phyloP scores from a whole-genome alignment of 495 filamentous ascomycete species.

The Apiosordaria backusii region DNA sequence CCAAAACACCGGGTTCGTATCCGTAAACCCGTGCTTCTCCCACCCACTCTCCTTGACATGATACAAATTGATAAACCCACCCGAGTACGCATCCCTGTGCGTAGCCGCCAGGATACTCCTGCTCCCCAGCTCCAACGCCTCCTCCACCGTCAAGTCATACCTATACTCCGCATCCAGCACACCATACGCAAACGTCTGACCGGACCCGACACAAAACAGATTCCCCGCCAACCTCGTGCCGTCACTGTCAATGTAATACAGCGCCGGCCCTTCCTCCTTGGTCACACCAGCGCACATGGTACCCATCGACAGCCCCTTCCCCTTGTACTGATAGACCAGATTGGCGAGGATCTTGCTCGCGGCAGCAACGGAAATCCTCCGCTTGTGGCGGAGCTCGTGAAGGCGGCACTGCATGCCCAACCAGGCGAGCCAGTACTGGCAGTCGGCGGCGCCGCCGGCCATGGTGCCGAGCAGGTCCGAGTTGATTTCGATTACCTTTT shows the following conservation, averaged over 20 bases:
- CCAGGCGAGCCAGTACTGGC: constrained; percentile 99
- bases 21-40: constrained; percentile 96
- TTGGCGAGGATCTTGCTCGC: constrained; percentile 98
- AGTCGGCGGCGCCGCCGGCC: constrained; percentile 98
- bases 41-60: constrained; percentile 98
- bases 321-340: constrained; percentile 96
- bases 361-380: constrained; percentile 93
- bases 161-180: constrained; percentile 92
- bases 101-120: constrained; percentile 95
- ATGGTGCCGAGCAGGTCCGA: constrained; percentile 90
- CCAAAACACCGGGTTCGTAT: constrained; percentile 98
- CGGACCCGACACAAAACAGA: constrained; percentile 95
- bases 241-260: constrained; percentile 99
- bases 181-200: constrained; percentile 98
- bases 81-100: constrained; percentile 95
- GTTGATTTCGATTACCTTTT: constrained; percentile 98
- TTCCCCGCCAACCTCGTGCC: constrained; percentile 90
- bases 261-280: constrained; percentile 88
- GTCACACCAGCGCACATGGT: constrained; percentile 99
- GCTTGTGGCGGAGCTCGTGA: constrained; percentile 98
- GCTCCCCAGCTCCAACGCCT: constrained; percentile 84
- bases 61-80: constrained; percentile 97
- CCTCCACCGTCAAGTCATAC: constrained; percentile 80
- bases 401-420: constrained; percentile 98
- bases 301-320: constrained; percentile 95